Percentiles rank a stretch among this genome's conserved stretches.
These are phyloP conservation scores for Phytopythium helicoides DNA, from an alignment of 352 stramenopile species.

Conservation along the genomic window DNA sequence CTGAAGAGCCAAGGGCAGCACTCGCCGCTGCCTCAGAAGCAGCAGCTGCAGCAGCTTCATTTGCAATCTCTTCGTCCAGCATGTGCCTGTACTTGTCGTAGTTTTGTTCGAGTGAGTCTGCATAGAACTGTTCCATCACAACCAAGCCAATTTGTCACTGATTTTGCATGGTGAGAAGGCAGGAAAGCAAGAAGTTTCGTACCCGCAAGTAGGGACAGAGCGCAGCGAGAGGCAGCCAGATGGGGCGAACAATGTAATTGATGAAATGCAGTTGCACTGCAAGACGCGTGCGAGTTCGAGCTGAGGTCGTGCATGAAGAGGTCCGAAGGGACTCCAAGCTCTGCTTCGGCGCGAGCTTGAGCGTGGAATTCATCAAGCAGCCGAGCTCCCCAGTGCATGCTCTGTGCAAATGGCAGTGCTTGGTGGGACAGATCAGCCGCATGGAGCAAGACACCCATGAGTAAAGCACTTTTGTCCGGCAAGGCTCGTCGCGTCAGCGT, in stretches of 20 bases:
- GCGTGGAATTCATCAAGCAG: constrained; percentile 73
- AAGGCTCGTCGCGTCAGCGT: constrained; percentile 55
- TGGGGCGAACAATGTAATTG: constrained; percentile 72
- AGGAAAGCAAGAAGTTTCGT: constrained; percentile 9
- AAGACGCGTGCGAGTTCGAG: constrained; percentile 44
- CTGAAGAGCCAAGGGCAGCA: not conserved
- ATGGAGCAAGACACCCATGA: constrained; percentile 75
- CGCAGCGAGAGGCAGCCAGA: constrained; percentile 63
- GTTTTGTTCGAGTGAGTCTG: constrained; percentile 65
- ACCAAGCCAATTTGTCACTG: not conserved
- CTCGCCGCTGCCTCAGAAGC: not conserved
- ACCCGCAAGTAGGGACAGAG: constrained; percentile 61
- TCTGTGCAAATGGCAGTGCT: constrained; percentile 43
- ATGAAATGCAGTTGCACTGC: constrained; percentile 74
- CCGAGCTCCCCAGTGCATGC: constrained; percentile 50
- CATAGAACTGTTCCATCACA: constrained; percentile 50
- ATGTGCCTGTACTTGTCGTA: constrained; percentile 50
- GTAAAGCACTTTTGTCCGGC: constrained; percentile 44
- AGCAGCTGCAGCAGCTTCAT: constrained; percentile 1
- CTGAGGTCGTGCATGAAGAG: constrained; percentile 73
- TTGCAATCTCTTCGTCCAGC: constrained; percentile 28
- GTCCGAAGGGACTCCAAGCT: constrained; percentile 48
- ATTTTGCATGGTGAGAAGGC: too few relatives aligned
- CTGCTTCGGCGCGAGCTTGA: constrained; percentile 51
- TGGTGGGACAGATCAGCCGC: constrained; percentile 69